Conservation (phyloP, 805 yeast species). For the Ogataea degrootiae region DNA sequence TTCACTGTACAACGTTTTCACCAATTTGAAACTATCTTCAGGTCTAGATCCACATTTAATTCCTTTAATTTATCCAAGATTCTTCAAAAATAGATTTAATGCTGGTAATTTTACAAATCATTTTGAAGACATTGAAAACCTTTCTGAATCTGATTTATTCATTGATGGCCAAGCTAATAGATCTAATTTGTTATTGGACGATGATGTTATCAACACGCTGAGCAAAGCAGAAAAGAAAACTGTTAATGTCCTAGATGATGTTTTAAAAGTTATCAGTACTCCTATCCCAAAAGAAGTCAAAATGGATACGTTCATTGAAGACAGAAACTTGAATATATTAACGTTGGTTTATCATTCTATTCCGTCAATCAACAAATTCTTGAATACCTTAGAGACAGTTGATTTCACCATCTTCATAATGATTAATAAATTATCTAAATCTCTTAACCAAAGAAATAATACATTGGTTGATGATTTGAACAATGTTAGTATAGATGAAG, state of each 20-base stretch:
- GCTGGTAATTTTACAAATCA: conserved; percentile 83
- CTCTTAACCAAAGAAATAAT: conserved; percentile 13
- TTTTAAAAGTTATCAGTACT: conserved; percentile 36
- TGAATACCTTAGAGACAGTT: conserved; percentile 54
- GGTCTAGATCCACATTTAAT: conserved; percentile 25
- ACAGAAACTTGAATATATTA: conserved; percentile 49
- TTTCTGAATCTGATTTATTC: conserved; percentile 30
- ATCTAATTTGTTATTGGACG: conserved; percentile 45
- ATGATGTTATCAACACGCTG: conserved; percentile 39
- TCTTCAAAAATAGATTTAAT: conserved; percentile 57
- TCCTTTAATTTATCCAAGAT: conserved; percentile 70
- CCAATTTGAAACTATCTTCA: conserved; percentile 9
- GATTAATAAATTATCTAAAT: conserved; percentile 25
- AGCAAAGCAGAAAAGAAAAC: conserved; percentile 35
- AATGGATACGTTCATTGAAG: conserved; percentile 24
- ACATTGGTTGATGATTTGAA: conserved; percentile 23
- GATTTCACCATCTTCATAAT: conserved; percentile 51
- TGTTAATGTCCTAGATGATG: conserved; percentile 35
- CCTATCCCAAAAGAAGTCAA: conserved; percentile 28
- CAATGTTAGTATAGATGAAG: conserved; percentile 11
- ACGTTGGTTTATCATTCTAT: conserved; percentile 50
- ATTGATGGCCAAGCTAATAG: conserved; percentile 12
- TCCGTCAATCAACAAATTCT: conserved; percentile 42
- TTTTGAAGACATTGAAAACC: conserved; percentile 35
- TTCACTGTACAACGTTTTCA: conserved; percentile 12